These are phyloP conservation scores for Wickerhamiella cacticola DNA, from an alignment of 805 yeast genomes.

Conservation along the genomic window DNA sequence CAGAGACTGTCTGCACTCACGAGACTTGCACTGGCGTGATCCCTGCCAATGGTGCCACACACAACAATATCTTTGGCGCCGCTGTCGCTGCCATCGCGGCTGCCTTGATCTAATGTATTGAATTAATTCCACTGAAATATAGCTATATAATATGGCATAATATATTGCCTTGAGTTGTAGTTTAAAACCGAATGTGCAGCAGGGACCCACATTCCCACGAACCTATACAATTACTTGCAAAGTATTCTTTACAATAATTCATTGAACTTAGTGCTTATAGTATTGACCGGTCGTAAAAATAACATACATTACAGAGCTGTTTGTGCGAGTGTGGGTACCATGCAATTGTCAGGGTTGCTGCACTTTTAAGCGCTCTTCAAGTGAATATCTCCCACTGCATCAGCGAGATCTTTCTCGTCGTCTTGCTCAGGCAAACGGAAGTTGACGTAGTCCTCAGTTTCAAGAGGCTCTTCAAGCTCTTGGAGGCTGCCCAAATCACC, in stretches of 20 bases:
- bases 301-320: too few species aligned
- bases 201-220: too few species aligned
- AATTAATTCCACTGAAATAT: too few species aligned
- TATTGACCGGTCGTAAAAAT: too few species aligned
- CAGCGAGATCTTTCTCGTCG: conserved; percentile 19
- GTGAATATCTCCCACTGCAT: not conserved
- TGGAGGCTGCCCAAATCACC: conserved; percentile 96
- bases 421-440: conserved; percentile 32
- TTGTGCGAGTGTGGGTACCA: not conserved
- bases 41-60: conserved; percentile 10
- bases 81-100: conserved; percentile 10
- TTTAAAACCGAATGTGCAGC: too few species aligned
- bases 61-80: not conserved
- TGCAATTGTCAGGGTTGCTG: conserved; percentile 4
- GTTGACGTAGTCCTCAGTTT: conserved; percentile 61
- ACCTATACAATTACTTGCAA: too few species aligned
- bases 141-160: too few species aligned
- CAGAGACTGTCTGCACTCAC: conserved; percentile 11
- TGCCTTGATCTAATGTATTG: conserved; percentile 4
- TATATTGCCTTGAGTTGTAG: too few species aligned
- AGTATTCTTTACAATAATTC: too few species aligned
- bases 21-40: conserved; percentile 8
- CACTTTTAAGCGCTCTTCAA: conserved; percentile 5
- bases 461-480: conserved; percentile 62
- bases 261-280: too few species aligned